These are phyloP conservation scores for Colletotrichum aenigma DNA, from an alignment of 2,329 filamentous ascomycete genomes.

Conservation along the genomic window DNA sequence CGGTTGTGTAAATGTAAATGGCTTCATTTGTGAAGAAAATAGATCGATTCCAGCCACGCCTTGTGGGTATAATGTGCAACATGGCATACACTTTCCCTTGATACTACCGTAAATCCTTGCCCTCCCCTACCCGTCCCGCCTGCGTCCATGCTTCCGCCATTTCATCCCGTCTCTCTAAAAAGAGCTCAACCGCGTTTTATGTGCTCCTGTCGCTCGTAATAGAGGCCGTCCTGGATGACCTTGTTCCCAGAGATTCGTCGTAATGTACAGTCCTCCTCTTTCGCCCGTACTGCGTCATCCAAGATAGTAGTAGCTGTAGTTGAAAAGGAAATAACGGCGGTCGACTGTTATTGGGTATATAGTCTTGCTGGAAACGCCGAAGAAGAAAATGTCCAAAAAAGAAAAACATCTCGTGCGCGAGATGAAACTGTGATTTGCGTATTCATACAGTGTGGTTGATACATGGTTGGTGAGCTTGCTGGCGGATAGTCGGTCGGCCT, in stretches of 20 bases:
- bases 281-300: not conserved
- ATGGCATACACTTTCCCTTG: not conserved
- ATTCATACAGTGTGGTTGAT: not conserved
- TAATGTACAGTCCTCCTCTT: constrained; percentile 9
- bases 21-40: not conserved
- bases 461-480: not conserved
- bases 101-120: not conserved
- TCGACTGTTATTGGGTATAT: constrained; percentile 17
- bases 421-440: not conserved
- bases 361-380: constrained; percentile 6
- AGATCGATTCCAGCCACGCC: not conserved
- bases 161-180: not conserved
- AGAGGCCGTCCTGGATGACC: not conserved
- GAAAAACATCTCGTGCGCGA: constrained; percentile 1
- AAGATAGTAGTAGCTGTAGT: not conserved
- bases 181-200: not conserved
- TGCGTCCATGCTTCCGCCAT: not conserved
- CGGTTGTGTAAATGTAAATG: not conserved
- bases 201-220: not conserved
- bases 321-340: not conserved
- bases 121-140: not conserved
- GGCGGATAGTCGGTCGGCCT: not conserved
- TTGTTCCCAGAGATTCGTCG: not conserved
- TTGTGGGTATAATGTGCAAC: not conserved
- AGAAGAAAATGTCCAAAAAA: not conserved